phyloP scores from a whole-genome alignment of 2,329 filamentous ascomycete genomes.

The Didymella lethalis region DNA sequence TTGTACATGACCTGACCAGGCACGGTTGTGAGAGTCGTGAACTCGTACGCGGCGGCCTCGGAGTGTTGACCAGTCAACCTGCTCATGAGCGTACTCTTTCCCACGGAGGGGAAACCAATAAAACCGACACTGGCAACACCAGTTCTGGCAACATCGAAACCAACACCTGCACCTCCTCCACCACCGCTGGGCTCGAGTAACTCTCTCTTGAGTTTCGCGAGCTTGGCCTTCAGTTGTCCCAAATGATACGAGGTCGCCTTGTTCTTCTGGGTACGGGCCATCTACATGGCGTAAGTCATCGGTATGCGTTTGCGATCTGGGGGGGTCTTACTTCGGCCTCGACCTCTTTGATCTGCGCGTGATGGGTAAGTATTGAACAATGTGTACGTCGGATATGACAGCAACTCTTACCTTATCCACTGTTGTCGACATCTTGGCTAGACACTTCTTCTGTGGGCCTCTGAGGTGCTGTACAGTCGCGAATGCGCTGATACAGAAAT shows the following conservation, averaged over 20 bases:
- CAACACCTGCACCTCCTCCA: slow-evolving; percentile 84
- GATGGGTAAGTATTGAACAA: slow-evolving; percentile 2
- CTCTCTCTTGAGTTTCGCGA: slow-evolving; percentile 97
- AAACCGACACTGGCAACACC: slow-evolving; percentile 97
- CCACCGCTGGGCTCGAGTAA: slow-evolving; percentile 82
- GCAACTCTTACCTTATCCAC: slow-evolving; percentile 81
- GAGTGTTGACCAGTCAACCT: slow-evolving; percentile 94
- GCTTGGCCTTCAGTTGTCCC: slow-evolving; percentile 93
- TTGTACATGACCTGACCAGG: slow-evolving; percentile 97
- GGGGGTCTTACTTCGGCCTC: slow-evolving; percentile 80
- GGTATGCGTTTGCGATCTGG: slow-evolving; percentile 24
- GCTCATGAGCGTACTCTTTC: slow-evolving; percentile 98
- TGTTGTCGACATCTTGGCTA: slow-evolving; percentile 80
- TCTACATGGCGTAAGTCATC: slow-evolving; percentile 61
- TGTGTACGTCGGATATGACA: not conserved
- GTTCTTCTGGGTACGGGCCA: slow-evolving; percentile 97
- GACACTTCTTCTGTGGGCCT: slow-evolving; percentile 3
- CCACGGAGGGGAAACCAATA: slow-evolving; percentile 97
- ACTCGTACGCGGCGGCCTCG: slow-evolving; percentile 96
- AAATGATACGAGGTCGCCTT: slow-evolving; percentile 94
- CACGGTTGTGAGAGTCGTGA: slow-evolving; percentile 96
- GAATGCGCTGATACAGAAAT: slow-evolving; percentile 37
- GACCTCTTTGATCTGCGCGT: slow-evolving; percentile 86
- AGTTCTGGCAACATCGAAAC: slow-evolving; percentile 97
- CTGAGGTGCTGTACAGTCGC: slow-evolving; percentile 16